Evolutionary conservation across 345 rosid species (phyloP), one percentile per base, ranked within the genome.

Genomic region (Kandelia obovata): DNA sequence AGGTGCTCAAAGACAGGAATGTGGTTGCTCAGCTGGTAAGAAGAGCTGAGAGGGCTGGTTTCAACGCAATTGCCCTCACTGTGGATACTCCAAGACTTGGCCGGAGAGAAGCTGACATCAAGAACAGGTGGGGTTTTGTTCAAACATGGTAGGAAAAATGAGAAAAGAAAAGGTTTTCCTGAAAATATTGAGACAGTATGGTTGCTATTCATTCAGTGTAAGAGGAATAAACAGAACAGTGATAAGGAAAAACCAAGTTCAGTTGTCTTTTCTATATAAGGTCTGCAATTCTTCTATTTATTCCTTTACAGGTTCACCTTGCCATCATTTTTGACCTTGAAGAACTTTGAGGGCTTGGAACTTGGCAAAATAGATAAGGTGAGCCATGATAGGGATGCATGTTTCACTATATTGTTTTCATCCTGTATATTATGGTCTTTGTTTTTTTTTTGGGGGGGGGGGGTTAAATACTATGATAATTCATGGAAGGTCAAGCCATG

Each of bases 61-160:
- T 91, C 80, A 91, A 87, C 83, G 97, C 95, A 10, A 91, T 94
- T 77, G 96, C 86, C 74, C 95, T 94, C 49, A 94, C 97, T n/a
- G 96, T 88, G 30, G 98, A 94, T 74, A 89, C 96, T 65, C 98
- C 98, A 53, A 83, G 88, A 80, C 95, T 94, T 35, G 98, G 98
- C 39, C 95, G 97, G 25, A 83, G 98, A 71, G 98, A 94, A 79
- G 83, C 97, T 30, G 97, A 91, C 79, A 94, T 94, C 82, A 94
- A 91, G 85, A 94, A 91, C 82, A 86, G 96, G 98, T 91, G 26
- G 49, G 27, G 56, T 17, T 19, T 61, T 2, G 6, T 11, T 28
- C 28, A 35, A 52, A 51, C 23, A 23, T 10, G 0, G 16, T 53
- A 31, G 34, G 11, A 11, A 23, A 66, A 53, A 28, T 17, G 25